These are phyloP conservation scores for Kokia cookei DNA, from an alignment of 441 rosid genomes.

Conservation along the genomic window DNA sequence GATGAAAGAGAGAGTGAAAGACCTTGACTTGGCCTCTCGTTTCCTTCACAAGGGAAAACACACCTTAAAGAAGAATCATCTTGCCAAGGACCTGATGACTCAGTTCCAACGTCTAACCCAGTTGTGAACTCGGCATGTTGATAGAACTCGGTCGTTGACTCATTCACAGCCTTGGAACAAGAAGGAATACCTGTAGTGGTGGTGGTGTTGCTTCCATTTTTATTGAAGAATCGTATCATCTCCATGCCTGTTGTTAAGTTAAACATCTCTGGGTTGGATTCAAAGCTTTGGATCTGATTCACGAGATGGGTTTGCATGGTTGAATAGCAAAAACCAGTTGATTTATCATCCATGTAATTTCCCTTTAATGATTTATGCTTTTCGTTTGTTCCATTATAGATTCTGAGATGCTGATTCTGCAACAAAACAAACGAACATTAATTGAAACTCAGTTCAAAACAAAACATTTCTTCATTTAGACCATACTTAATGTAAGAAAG, in stretches of 20 bases:
- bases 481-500: neutral
- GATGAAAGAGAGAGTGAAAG: slow-evolving; percentile 95
- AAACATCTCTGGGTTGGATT: slow-evolving; percentile 59
- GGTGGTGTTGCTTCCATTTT: slow-evolving; percentile 15
- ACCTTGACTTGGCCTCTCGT: slow-evolving; percentile 95
- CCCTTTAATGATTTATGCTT: neutral
- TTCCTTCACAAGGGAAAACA: slow-evolving; percentile 71
- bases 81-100: slow-evolving; percentile 41
- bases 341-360: slow-evolving; percentile 30
- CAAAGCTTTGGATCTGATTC: slow-evolving; percentile 64
- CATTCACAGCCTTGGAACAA: slow-evolving; percentile 39
- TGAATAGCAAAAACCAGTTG: slow-evolving; percentile 43
- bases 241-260: slow-evolving; percentile 69
- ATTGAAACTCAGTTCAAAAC: neutral
- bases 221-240: slow-evolving; percentile 46
- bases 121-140: slow-evolving; percentile 36
- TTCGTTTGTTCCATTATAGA: neutral
- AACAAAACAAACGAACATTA: neutral
- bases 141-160: slow-evolving; percentile 38
- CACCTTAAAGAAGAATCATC: slow-evolving; percentile 67
- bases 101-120: slow-evolving; percentile 36
- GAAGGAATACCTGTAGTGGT: slow-evolving; percentile 14
- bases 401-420: slow-evolving; percentile 22
- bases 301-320: slow-evolving; percentile 47
- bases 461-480: neutral